phyloP scores from a whole-genome alignment of 192 early-diverging fungal genomes.

The Coemansia sp. region DNA sequence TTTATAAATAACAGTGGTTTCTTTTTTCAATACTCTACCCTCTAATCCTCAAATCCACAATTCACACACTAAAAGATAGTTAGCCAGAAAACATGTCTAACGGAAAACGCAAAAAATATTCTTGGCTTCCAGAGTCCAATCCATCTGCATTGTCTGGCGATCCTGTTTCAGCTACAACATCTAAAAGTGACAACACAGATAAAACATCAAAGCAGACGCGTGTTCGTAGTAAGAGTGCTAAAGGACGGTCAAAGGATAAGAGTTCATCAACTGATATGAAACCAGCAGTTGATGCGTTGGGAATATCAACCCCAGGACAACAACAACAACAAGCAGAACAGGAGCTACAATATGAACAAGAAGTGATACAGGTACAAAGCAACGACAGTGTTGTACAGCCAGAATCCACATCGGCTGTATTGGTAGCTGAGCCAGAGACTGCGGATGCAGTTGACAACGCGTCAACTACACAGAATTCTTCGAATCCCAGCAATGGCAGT shows the following conservation, averaged over 20 bases:
- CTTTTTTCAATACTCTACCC: not conserved
- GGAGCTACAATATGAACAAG: not conserved
- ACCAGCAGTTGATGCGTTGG: slow-evolving; percentile 13
- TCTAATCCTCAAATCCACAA: not conserved
- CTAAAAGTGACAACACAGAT: slow-evolving; percentile 26
- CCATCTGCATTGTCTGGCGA: slow-evolving; percentile 50
- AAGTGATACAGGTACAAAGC: not conserved
- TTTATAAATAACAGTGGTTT: not conserved
- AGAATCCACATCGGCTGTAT: not conserved
- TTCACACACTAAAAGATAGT: not conserved
- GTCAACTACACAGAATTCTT: not conserved
- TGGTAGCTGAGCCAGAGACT: not conserved
- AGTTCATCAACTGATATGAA: not conserved
- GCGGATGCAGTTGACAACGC: not conserved
- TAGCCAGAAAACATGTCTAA: not conserved
- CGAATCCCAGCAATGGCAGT: slow-evolving; percentile 1
- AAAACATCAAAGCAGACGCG: slow-evolving; percentile 11
- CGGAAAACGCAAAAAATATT: slow-evolving; percentile 50
- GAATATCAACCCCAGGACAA: slow-evolving; percentile 15
- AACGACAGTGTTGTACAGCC: not conserved
- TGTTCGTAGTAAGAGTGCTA: slow-evolving; percentile 3
- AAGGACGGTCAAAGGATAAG: not conserved
- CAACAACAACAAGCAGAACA: slow-evolving; percentile 4
- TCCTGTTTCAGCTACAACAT: not conserved
- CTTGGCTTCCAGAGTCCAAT: slow-evolving; percentile 53